Evolutionary conservation across 1,284 basidiomycete species (phyloP).

Genomic region (Cryptococcus sp.): DNA sequence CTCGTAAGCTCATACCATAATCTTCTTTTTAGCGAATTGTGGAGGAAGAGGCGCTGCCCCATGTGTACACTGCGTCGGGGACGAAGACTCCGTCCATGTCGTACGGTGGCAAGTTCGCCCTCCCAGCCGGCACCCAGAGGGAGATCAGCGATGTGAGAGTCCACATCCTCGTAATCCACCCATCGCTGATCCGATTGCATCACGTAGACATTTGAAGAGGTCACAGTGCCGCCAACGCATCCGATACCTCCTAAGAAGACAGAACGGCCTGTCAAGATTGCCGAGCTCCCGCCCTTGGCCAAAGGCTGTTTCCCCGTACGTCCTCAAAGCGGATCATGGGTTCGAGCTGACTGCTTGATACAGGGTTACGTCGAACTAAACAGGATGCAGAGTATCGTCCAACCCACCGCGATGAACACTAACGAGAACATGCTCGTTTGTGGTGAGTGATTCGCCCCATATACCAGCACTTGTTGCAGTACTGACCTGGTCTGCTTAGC

Average conservation of each 20-base stretch:
- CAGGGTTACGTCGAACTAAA: slow-evolving; percentile 87
- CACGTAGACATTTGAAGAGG: slow-evolving; percentile 63
- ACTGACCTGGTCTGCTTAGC: slow-evolving; percentile 57
- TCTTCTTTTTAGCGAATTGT: slow-evolving; percentile 55
- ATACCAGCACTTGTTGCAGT: not conserved
- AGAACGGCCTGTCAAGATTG: slow-evolving; percentile 74
- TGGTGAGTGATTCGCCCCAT: slow-evolving; percentile 60
- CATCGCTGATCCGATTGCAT: slow-evolving; percentile 5
- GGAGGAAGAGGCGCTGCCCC: slow-evolving; percentile 69
- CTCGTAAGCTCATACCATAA: no score
- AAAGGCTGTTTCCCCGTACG: slow-evolving; percentile 84
- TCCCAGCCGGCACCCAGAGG: slow-evolving; percentile 82
- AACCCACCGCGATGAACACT: slow-evolving; percentile 86
- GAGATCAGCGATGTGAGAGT: slow-evolving; percentile 64
- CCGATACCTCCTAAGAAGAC: slow-evolving; percentile 71
- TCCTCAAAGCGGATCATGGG: not conserved
- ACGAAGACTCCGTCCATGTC: slow-evolving; percentile 64
- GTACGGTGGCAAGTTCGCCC: slow-evolving; percentile 71
- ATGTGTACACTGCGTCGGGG: slow-evolving; percentile 78
- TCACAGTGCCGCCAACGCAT: slow-evolving; percentile 82
- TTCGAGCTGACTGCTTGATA: slow-evolving; percentile 9
- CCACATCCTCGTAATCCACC: not conserved
- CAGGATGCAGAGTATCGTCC: slow-evolving; percentile 93
- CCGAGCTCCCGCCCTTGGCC: slow-evolving; percentile 76
- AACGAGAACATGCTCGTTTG: slow-evolving; percentile 98